phyloP scores from a whole-genome alignment of 202 grass and related monocot species.

The Carex arenaria region DNA sequence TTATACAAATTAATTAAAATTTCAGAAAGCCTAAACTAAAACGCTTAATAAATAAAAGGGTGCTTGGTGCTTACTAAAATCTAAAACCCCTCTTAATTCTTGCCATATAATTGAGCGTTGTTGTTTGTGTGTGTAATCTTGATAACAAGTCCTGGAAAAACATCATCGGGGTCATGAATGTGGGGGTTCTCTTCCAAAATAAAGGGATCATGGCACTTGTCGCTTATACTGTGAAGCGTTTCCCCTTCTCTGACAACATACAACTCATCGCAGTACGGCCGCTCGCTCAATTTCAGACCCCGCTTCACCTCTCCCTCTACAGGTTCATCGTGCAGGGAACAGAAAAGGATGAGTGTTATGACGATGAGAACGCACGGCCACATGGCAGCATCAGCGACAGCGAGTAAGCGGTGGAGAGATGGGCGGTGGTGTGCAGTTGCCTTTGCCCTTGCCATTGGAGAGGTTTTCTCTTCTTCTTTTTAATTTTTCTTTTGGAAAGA shows the following conservation, averaged over 20 bases:
- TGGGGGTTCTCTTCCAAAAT: slow-evolving; percentile 80
- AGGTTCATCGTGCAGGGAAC: not conserved
- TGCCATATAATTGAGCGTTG: too few relatives aligned
- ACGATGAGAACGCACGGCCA: slow-evolving; percentile 12
- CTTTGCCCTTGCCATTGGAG: too few relatives aligned
- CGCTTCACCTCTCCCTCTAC: not conserved
- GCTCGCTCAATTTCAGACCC: not conserved
- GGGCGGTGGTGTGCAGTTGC: not conserved
- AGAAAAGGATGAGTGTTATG: slow-evolving; percentile 16
- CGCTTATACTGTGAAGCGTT: slow-evolving; percentile 89
- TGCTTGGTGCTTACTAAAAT: too few relatives aligned
- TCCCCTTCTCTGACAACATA: slow-evolving; percentile 76
- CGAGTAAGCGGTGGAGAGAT: not conserved
- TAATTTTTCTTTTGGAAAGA: not conserved
- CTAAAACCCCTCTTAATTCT: not conserved
- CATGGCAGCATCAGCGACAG: not conserved
- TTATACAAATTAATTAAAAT: not conserved
- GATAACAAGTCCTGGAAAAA: slow-evolving; percentile 85
- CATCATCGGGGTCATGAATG: slow-evolving; percentile 86
- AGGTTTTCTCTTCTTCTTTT: too few relatives aligned
- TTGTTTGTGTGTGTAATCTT: slow-evolving; percentile 42
- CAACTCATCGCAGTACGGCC: slow-evolving; percentile 64
- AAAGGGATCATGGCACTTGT: slow-evolving; percentile 68
- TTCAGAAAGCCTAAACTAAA: not conserved
- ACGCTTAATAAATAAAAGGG: not conserved